Percentiles rank a stretch among this genome's conserved stretches.
Evolutionary conservation across 106 monocot genomes (phyloP).

Genomic region (Ottelia alismoides): DNA sequence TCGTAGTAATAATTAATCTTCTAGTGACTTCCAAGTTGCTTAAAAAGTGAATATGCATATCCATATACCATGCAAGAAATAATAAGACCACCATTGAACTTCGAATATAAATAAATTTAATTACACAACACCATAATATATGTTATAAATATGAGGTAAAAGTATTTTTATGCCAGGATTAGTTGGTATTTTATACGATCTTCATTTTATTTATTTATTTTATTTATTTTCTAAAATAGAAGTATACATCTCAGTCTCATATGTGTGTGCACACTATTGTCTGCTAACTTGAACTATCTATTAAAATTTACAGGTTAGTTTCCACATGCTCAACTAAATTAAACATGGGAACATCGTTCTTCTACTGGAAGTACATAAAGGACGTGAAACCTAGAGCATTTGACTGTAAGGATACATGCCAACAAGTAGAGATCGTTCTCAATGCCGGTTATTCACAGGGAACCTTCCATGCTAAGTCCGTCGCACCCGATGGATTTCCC

Average conservation of each 20-base stretch:
- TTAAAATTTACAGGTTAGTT: conserved; percentile 10
- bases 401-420: conserved; percentile 26
- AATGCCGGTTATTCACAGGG: neutral
- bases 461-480: conserved; percentile 1
- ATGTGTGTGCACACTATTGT: no score
- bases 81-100: no score
- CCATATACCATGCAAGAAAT: no score
- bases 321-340: conserved; percentile 29
- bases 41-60: no score
- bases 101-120: no score
- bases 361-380: conserved; percentile 8
- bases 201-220: neutral
- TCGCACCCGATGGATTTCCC: conserved; percentile 3
- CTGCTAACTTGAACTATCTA: no score
- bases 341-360: conserved; percentile 20
- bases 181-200: neutral
- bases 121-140: no score
- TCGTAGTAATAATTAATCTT: no score
- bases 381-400: conserved; percentile 29
- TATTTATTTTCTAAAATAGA: neutral
- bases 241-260: no score
- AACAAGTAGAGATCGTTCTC: conserved; percentile 29
- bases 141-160: no score
- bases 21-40: no score
- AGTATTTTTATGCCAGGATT: no score